Conservation (phyloP, 768 basidiomycete species). For the Cystofilobasidium ferigula region DNA sequence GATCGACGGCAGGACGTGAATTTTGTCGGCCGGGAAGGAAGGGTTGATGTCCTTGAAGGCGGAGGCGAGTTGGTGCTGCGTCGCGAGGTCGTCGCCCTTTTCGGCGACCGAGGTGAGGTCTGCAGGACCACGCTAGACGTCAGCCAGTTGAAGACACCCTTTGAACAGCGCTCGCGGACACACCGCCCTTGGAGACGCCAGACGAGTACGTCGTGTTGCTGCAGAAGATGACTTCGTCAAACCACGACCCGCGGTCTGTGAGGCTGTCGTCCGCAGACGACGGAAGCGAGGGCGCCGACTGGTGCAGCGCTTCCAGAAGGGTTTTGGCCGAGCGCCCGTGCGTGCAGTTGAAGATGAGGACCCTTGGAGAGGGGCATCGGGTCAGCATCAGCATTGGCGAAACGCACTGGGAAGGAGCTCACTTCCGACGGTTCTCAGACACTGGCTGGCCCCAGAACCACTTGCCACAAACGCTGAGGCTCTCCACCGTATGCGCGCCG, state of each 20-base stretch:
- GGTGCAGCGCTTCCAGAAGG: slow-evolving; percentile 55
- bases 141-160: neutral
- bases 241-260: slow-evolving; percentile 42
- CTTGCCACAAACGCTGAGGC: slow-evolving; percentile 68
- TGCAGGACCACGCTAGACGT: no score
- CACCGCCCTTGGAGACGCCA: slow-evolving; percentile 83
- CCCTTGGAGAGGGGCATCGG: slow-evolving; percentile 41
- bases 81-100: slow-evolving; percentile 54
- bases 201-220: slow-evolving; percentile 88
- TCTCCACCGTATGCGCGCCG: slow-evolving; percentile 90
- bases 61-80: slow-evolving; percentile 61
- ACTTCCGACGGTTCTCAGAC: neutral
- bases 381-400: no score
- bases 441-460: slow-evolving; percentile 48
- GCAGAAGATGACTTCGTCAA: slow-evolving; percentile 84
- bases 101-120: slow-evolving; percentile 65
- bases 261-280: neutral
- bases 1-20: slow-evolving; percentile 75
- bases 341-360: slow-evolving; percentile 91
- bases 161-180: slow-evolving; percentile 29
- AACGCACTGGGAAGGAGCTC: no score
- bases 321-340: slow-evolving; percentile 67
- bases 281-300: neutral
- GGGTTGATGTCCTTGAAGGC: slow-evolving; percentile 62
- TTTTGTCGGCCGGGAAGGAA: slow-evolving; percentile 49